Percentiles rank a stretch among this genome's conserved stretches.
Evolutionary conservation across 2,329 filamentous ascomycete species (phyloP).

Genomic region (Akanthomyces uredinophilus): DNA sequence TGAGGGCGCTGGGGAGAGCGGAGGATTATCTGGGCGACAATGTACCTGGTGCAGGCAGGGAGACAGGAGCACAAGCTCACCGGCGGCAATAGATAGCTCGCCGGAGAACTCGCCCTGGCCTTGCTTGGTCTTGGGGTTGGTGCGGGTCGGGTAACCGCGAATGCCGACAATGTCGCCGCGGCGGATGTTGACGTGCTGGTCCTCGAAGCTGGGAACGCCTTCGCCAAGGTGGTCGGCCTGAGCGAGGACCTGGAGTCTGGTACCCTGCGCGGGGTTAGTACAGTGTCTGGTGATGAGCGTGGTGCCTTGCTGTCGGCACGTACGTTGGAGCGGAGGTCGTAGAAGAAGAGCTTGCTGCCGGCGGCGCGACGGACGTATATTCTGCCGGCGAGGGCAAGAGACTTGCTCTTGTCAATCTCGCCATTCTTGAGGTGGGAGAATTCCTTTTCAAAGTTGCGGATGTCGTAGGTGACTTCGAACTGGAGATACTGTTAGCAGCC

Average conservation of each 20-base stretch:
- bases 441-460: slow-evolving; percentile 72
- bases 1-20: slow-evolving; percentile 35
- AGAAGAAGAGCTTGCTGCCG: slow-evolving; percentile 85
- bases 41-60: slow-evolving; percentile 69
- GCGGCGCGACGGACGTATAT: slow-evolving; percentile 84
- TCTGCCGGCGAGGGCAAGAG: slow-evolving; percentile 73
- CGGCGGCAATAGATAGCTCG: slow-evolving; percentile 90
- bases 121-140: slow-evolving; percentile 83
- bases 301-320: not conserved
- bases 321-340: slow-evolving; percentile 53
- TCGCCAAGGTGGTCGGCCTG: slow-evolving; percentile 74
- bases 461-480: slow-evolving; percentile 80
- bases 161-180: slow-evolving; percentile 86
- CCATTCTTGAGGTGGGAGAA: slow-evolving; percentile 82
- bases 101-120: slow-evolving; percentile 62
- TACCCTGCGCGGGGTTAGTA: slow-evolving; percentile 32
- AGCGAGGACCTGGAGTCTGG: slow-evolving; percentile 85
- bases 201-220: slow-evolving; percentile 64
- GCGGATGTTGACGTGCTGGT: slow-evolving; percentile 84
- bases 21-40: slow-evolving; percentile 35
- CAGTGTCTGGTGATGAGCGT: not conserved
- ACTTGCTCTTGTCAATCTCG: slow-evolving; percentile 70
- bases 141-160: slow-evolving; percentile 45
- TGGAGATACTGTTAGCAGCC: slow-evolving; percentile 16
- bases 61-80: slow-evolving; percentile 76